A percentile compares a stretch with the other conserved stretches of the same genome.
These are phyloP conservation scores for Xylaria grammica DNA, from an alignment of 495 filamentous ascomycete genomes.

Conservation along the genomic window DNA sequence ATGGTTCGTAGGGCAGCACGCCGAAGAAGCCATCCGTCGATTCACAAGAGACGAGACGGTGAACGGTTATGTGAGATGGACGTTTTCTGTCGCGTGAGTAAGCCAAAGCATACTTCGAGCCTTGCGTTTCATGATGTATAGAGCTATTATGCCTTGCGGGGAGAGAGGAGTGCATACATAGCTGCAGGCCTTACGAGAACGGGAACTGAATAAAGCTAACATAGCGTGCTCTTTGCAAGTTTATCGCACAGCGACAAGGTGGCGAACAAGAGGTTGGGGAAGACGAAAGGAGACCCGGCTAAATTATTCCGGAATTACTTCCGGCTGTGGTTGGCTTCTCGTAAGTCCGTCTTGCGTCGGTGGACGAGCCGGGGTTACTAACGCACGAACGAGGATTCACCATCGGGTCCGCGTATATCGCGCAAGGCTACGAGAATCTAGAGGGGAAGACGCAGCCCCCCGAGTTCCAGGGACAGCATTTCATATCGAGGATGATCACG, in stretches of 20 bases:
- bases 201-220: not conserved
- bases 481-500: slow-evolving; percentile 51
- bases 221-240: not conserved
- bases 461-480: slow-evolving; percentile 29
- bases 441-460: slow-evolving; percentile 17
- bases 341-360: slow-evolving; percentile 34
- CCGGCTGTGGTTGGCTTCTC: slow-evolving; percentile 47
- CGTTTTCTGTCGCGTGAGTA: slow-evolving; percentile 25
- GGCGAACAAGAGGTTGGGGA: slow-evolving; percentile 9
- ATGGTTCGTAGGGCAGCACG: slow-evolving; percentile 37
- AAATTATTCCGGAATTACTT: slow-evolving; percentile 40
- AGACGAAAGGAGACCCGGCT: slow-evolving; percentile 11
- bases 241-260: slow-evolving; percentile 9
- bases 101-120: not conserved
- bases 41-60: slow-evolving; percentile 21
- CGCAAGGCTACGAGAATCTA: slow-evolving; percentile 38
- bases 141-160: no score
- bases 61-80: slow-evolving; percentile 25
- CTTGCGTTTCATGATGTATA: not conserved
- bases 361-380: no score
- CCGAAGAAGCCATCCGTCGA: slow-evolving; percentile 27
- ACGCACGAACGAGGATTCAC: no score
- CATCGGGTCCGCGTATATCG: slow-evolving; percentile 45
- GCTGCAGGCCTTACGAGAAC: not conserved
- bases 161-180: no score